Evolutionary conservation across 345 rosid species (phyloP), one percentile per base, ranked within the genome.

Genomic region (Eucalyptus regnans): DNA sequence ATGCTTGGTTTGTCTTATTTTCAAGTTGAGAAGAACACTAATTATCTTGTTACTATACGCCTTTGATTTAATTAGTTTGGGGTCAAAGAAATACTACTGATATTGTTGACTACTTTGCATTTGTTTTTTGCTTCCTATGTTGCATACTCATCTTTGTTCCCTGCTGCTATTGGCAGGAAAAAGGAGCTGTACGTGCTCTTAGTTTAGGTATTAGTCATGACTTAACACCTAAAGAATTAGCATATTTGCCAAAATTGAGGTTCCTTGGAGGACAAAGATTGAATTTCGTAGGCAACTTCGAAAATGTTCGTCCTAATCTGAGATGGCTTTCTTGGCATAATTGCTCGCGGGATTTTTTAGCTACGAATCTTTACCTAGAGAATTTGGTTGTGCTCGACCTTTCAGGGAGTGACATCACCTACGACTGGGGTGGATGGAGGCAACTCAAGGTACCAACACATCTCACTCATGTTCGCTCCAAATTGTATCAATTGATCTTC

Each of bases 321-420:
- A 41, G 41, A 41, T 41, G 41, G 41, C 41, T 41, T 41, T 41
- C 5, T 41, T 41, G 5, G 41, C 41, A 41, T 41, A 4, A 41
- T 41, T 41, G 41, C 41, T 5, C 41, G 41, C 1, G 41, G 41
- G 41, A 41, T 41, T 41, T 60, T 62, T 12, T 4, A 29, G 68
- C 31, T 7, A 62, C 4, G 17, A 62, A 62, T 62, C 33, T 62
- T 27, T 31, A 43, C 7, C 44, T 43, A 1, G 44, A 43, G 44
- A 17, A 68, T 17, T 33, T 68, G 44, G 44, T 68, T 3, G 23
- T 68, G 44, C 80, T 68, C 1, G 1, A 68, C 4, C 43, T 68
- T 68, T 68, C 80, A 0, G 0, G 6, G 20, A 13, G 10, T 17
- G 1, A n/a, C 1, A 64, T 64, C 37, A 64, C 71, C 9, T 0